Percentiles rank a stretch among this genome's conserved stretches.
These are phyloP conservation scores for Zostera marina DNA, from an alignment of 116 monocot genomes.

Conservation along the genomic window DNA sequence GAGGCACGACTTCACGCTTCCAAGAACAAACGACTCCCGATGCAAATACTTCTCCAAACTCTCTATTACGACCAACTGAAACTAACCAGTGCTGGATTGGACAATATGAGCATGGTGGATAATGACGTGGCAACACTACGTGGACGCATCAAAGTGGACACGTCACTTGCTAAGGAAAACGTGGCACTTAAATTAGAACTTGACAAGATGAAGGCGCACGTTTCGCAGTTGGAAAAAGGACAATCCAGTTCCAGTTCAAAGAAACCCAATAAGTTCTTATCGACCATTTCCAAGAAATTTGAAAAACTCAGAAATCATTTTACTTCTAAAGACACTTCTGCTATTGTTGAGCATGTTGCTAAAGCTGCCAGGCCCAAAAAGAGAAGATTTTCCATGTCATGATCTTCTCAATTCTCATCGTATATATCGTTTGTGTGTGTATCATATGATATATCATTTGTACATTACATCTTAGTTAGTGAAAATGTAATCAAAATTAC, in stretches of 20 bases:
- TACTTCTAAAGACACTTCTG: conserved; percentile 65
- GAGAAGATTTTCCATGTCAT: conserved; percentile 80
- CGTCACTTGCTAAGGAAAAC: conserved; percentile 49
- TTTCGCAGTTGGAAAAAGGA: conserved; percentile 38
- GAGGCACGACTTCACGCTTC: conserved; percentile 84
- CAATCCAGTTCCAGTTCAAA: conserved; percentile 11
- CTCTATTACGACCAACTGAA: conserved; percentile 93
- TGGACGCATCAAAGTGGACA: conserved; percentile 16
- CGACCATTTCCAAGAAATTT: conserved; percentile 46
- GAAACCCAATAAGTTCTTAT: conserved; percentile 37
- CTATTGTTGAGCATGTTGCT: conserved; percentile 11
- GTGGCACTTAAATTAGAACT: conserved; percentile 57
- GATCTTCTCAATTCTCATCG: no score
- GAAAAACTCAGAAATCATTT: conserved; percentile 73
- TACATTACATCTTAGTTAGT: no score
- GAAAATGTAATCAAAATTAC: no score
- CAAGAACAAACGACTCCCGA: conserved; percentile 86
- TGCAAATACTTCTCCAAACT: conserved; percentile 62
- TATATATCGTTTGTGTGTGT: no score
- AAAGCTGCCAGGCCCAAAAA: conserved; percentile 30
- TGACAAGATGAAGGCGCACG: conserved; percentile 47
- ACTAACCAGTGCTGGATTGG: conserved; percentile 33
- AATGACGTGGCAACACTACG: conserved; percentile 6
- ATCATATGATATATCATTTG: no score
- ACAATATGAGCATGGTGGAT: neutral